These are phyloP conservation scores for Podospora anserina DNA, from an alignment of 495 filamentous ascomycete species.

Conservation along the genomic window DNA sequence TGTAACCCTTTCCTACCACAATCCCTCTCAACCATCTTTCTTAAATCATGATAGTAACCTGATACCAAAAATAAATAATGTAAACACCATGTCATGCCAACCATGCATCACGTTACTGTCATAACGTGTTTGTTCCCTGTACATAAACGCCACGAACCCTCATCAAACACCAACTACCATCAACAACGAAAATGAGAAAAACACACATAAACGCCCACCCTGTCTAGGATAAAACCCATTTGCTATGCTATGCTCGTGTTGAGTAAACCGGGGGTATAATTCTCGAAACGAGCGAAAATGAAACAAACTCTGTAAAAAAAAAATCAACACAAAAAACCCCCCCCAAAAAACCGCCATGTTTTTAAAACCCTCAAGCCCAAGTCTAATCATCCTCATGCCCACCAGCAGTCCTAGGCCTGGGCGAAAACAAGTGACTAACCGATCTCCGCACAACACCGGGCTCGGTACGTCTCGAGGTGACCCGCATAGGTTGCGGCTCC, in stretches of 20 bases:
- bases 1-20: no score
- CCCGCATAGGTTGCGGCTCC: slow-evolving; percentile 15
- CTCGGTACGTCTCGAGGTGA: slow-evolving; percentile 20
- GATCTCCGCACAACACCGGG: slow-evolving; percentile 7
- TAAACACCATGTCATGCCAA: slow-evolving; percentile 9
- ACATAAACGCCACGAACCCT: neutral
- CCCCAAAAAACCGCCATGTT: slow-evolving; percentile 4
- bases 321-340: neutral
- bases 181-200: slow-evolving; percentile 1
- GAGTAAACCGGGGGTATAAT: neutral
- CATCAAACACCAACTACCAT: neutral
- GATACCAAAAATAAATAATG: neutral
- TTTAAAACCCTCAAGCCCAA: slow-evolving; percentile 1
- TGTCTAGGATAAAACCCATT: neutral
- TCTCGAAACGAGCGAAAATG: no score
- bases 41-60: neutral
- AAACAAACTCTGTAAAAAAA: slow-evolving; percentile 1
- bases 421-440: neutral
- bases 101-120: neutral
- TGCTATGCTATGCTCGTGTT: neutral
- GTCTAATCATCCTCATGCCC: neutral
- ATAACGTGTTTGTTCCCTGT: neutral
- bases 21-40: no score
- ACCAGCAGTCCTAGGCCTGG: slow-evolving; percentile 7
- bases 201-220: neutral